A percentile compares a stretch with the other conserved stretches of the same genome.
Evolutionary conservation across 257 asterid species (phyloP).

Genomic region (Jacaranda mimosifolia): DNA sequence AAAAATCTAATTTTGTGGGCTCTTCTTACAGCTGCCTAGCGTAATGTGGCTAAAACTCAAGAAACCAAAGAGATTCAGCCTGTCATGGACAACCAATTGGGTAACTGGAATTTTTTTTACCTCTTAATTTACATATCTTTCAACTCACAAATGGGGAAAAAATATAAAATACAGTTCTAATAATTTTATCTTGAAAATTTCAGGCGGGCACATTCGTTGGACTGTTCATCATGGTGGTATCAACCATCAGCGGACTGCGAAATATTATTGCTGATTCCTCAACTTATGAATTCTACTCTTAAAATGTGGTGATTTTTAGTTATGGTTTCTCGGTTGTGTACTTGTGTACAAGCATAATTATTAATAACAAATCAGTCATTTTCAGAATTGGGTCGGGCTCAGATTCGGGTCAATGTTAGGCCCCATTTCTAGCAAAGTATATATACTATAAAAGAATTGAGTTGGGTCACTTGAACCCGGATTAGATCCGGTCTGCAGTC

Average conservation of each 20-base stretch:
- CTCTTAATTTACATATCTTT: too few species aligned
- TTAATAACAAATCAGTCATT: too few species aligned
- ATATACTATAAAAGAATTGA: too few species aligned
- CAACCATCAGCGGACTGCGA: conserved; percentile 64
- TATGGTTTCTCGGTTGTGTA: too few species aligned
- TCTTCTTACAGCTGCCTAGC: conserved; percentile 19
- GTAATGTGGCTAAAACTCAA: conserved; percentile 4
- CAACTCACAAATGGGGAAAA: too few species aligned
- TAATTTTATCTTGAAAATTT: not conserved
- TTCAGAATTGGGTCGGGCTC: not conserved
- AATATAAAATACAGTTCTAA: too few species aligned
- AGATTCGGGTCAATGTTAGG: too few species aligned
- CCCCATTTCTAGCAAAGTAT: too few species aligned
- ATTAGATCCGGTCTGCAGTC: too few species aligned
- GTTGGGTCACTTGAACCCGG: too few species aligned
- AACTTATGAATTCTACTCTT: conserved; percentile 59
- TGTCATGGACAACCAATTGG: conserved; percentile 2
- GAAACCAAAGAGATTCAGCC: conserved; percentile 11
- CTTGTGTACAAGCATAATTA: too few species aligned
- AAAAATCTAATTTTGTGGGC: too few species aligned
- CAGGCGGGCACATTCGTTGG: conserved; percentile 63
- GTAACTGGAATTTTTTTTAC: not conserved
- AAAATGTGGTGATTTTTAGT: conserved; percentile 13
- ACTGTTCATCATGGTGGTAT: conserved; percentile 62
- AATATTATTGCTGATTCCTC: conserved; percentile 64